Evolutionary conservation across 192 early-diverging fungal genomes (phyloP), one percentile per base, ranked within the genome.

Genomic region (Chytriomyces hyalinus): DNA sequence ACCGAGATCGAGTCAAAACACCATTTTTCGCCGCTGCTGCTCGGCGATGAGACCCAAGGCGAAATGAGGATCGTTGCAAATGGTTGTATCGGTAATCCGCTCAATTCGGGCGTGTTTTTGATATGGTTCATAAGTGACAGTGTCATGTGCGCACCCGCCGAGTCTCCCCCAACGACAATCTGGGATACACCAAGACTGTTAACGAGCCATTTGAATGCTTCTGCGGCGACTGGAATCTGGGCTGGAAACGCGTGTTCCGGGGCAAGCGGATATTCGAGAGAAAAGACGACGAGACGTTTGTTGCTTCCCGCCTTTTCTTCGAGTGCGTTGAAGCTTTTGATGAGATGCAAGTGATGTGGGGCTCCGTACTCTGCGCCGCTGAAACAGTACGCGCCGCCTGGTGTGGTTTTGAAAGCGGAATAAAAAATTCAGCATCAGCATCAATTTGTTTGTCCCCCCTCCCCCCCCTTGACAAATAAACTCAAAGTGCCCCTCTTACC

Each of bases 141-240:
- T 10, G 61, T 44, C 15, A 83, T 36, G 51, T 82, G 70, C 0
- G 49, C 82, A 46, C 82, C 82, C 11, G 82, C 82, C 44, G 67
- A 72, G 65, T 83, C 82, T 49, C 82, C 82, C 17, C 80, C 80
- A 63, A 81, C 46, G n/a, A 78, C 61, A 73, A 81, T 70, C 22
- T 80, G 48, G 45, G n/a, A 22, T 6, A 36, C 50, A 28, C 59
- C 69, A 22, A 10, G 7, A 11, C 61, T 67, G 49, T 78, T 64
- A 2, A 53, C 22, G n/a, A 81, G 61, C 75, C 75, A 78, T 9
- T 45, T 6, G 50, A 63, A 76, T 48, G 80, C 69, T 26, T 43
- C 53, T 6, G 57, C 75, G 26, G 70, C 75, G 9, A 63, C 44
- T 53, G 77, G 49, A 2, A 81, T 7, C 17, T 69, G 67, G 0